These are phyloP conservation scores for Blastocladiella britannica DNA, from an alignment of 192 early-diverging fungal species.

Conservation along the genomic window DNA sequence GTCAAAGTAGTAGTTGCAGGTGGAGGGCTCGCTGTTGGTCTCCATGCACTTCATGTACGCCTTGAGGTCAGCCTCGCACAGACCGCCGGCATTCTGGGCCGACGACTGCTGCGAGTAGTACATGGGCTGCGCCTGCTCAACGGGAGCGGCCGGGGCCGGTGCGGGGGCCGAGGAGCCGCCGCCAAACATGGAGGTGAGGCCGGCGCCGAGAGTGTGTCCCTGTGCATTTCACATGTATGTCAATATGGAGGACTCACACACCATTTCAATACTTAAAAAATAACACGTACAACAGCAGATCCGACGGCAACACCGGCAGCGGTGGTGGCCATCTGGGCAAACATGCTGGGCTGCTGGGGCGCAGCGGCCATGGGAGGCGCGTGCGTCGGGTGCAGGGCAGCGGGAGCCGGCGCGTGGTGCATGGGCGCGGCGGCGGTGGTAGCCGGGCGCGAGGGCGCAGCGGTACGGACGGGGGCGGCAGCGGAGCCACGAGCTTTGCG, in stretches of 20 bases:
- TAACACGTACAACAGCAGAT: conserved; percentile 39
- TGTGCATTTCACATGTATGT: too few species aligned
- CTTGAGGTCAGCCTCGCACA: conserved; percentile 55
- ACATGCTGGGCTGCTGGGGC: conserved; percentile 4
- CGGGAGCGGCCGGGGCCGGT: conserved; percentile 6
- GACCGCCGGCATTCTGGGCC: conserved; percentile 7
- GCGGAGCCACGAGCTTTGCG: conserved; percentile 1
- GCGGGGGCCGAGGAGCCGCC: conserved; percentile 8
- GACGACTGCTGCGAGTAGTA: conserved; percentile 1
- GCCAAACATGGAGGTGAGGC: conserved; percentile 17
- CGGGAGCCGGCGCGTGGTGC: not conserved
- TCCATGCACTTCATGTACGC: conserved; percentile 76
- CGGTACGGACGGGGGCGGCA: not conserved
- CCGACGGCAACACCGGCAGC: conserved; percentile 89
- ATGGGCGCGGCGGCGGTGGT: not conserved
- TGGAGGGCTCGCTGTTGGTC: conserved; percentile 51
- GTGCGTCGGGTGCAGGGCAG: too few species aligned
- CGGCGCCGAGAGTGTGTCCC: conserved; percentile 25
- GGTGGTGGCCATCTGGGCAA: conserved; percentile 78
- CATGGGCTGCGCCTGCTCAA: conserved; percentile 1
- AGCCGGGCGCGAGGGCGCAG: not conserved
- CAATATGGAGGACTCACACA: too few species aligned
- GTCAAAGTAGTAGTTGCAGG: conserved; percentile 82
- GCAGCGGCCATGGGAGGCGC: not conserved
- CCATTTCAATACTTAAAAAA: too few species aligned